phyloP scores from a whole-genome alignment of 2,329 filamentous ascomycete species.

The Paramyrothecium roridum region DNA sequence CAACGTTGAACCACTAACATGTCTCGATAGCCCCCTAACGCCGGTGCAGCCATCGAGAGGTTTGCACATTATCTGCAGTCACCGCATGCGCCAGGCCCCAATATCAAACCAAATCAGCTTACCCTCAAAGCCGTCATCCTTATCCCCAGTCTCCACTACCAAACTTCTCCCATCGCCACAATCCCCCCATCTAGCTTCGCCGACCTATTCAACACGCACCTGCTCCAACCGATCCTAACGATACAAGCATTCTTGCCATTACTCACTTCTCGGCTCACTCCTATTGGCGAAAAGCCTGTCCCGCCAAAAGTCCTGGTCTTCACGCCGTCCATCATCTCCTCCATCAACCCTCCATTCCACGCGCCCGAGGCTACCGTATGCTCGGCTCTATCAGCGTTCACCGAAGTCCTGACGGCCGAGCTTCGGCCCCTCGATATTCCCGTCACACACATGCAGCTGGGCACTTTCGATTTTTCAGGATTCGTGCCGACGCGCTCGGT shows the following conservation, averaged over 20 bases:
- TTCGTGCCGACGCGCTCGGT: slow-evolving; percentile 47
- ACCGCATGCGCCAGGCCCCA: slow-evolving; percentile 72
- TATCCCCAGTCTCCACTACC: slow-evolving; percentile 77
- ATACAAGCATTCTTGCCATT: slow-evolving; percentile 87
- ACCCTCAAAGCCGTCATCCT: slow-evolving; percentile 77
- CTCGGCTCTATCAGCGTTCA: slow-evolving; percentile 82
- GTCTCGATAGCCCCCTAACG: slow-evolving; percentile 57
- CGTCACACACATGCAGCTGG: slow-evolving; percentile 85
- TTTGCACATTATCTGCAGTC: slow-evolving; percentile 70
- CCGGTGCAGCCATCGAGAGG: slow-evolving; percentile 65
- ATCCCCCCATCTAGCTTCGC: slow-evolving; percentile 81
- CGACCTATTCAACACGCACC: slow-evolving; percentile 87
- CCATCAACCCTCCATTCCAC: slow-evolving; percentile 75
- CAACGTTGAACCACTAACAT: slow-evolving; percentile 2
- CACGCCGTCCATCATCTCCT: slow-evolving; percentile 77
- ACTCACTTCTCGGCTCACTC: slow-evolving; percentile 59
- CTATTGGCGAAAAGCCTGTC: slow-evolving; percentile 44
- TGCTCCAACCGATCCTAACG: slow-evolving; percentile 84
- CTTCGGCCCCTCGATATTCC: slow-evolving; percentile 71
- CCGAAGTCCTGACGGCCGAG: slow-evolving; percentile 75
- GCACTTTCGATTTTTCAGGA: slow-evolving; percentile 80
- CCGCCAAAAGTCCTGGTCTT: slow-evolving; percentile 72
- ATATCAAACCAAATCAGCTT: slow-evolving; percentile 72
- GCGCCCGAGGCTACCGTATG: slow-evolving; percentile 84
- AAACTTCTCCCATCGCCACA: slow-evolving; percentile 79